Percentiles rank a stretch among this genome's conserved stretches.
Conservation (phyloP, 805 yeast genomes). For the Ogataea nitratoaversa region DNA sequence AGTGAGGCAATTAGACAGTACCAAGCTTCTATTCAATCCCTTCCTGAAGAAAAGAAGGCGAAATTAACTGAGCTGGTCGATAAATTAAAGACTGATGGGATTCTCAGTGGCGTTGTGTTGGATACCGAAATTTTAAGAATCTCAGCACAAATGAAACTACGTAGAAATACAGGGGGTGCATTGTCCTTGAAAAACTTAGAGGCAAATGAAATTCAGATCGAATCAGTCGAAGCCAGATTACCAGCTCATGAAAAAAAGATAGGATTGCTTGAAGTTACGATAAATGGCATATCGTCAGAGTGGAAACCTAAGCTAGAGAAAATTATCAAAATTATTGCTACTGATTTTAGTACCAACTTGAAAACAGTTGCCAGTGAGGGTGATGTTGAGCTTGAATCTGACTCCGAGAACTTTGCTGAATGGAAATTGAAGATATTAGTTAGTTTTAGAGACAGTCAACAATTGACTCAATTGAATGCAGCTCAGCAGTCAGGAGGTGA, state of each 20-base stretch:
- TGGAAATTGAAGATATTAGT: slow-evolving; percentile 87
- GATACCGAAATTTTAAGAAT: slow-evolving; percentile 36
- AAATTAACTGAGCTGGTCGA: slow-evolving; percentile 35
- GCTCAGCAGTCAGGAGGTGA: slow-evolving; percentile 97
- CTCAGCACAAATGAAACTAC: slow-evolving; percentile 35
- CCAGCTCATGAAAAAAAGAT: slow-evolving; percentile 34
- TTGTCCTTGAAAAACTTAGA: slow-evolving; percentile 28
- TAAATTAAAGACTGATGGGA: slow-evolving; percentile 30
- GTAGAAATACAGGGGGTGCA: slow-evolving; percentile 25
- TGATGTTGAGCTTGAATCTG: slow-evolving; percentile 55
- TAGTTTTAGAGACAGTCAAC: slow-evolving; percentile 75
- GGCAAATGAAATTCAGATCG: slow-evolving; percentile 36
- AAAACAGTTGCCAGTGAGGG: slow-evolving; percentile 82
- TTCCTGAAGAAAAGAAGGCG: slow-evolving; percentile 37
- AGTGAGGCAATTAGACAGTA: slow-evolving; percentile 27
- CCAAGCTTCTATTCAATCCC: slow-evolving; percentile 31
- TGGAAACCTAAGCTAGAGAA: slow-evolving; percentile 64
- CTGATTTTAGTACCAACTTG: slow-evolving; percentile 63
- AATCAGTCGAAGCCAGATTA: slow-evolving; percentile 33
- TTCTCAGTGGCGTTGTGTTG: slow-evolving; percentile 35
- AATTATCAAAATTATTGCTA: slow-evolving; percentile 54
- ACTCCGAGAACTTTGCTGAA: slow-evolving; percentile 50
- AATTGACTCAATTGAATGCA: slow-evolving; percentile 68
- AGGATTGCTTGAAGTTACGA: slow-evolving; percentile 34
- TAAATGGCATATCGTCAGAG: slow-evolving; percentile 24